Base-by-base conservation (phyloP, 148 eudicot genomes). In the Camellia lanceoleosa region DNA sequence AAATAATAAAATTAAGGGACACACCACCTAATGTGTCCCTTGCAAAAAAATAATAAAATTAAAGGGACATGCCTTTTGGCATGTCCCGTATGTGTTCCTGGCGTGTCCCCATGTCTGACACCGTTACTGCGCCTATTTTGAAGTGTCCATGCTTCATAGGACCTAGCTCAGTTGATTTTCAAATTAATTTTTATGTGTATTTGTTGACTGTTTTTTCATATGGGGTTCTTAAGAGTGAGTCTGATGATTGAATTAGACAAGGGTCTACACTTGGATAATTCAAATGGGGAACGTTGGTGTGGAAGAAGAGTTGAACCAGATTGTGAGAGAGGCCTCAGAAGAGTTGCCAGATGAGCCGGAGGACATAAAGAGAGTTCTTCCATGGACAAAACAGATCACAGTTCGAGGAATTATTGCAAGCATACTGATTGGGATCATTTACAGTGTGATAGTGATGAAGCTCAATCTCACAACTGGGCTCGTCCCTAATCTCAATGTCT, bases 311-410 rank as follows among this genome's bases (percentile, higher is more conserved):
- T 13, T 19, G 42, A 77, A 7, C 18, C 20, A 77, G 56, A 77
- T 66, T n/a, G n/a, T 52, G 43, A 30, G 72, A 66, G 72, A 52
- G 41, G 80, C 51, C 18, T 13, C 3, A 71, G 61, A 67, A 43
- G 56, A 78, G 30, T 42, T 56, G 2, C 2, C n/a, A 7, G 23
- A 16, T 69, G 73, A 43, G 73, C 54, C 3, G 20, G 73, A 69
- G 54, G 54, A 69, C 0, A 5, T 44, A 44, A 69, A 46, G 64
- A 85, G 77, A 63, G 19, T 78, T 43, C 84, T 76, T 46, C 82
- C 86, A 23, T 86, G 86, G 89, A 65, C 54, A 42, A 75, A 79
- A 14, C 89, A 86, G 77, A 74, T 86, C 16, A 84, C 84, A 8
- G 3, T 81, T 42, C 30, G 89, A 84, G 89, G 85, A 16, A 59